Evolutionary conservation across 495 filamentous ascomycete genomes (phyloP), one percentile per base, ranked within the genome.

Genomic region (Lophiostoma macrostomum): DNA sequence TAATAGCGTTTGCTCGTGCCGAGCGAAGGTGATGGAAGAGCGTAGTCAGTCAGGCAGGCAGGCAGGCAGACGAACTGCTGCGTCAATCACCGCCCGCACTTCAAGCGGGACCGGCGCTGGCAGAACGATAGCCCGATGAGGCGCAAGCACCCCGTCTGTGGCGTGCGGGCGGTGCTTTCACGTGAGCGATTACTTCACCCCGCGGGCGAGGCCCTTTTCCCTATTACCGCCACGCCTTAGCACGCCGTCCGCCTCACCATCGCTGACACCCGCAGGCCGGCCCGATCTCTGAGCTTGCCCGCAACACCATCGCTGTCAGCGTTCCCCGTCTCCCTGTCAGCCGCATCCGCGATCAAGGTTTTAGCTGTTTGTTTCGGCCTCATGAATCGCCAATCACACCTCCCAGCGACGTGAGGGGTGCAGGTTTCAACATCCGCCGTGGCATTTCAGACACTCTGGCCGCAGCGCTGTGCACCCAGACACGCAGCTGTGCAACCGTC

Each of bases 1-100:
- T 16, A 23, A 2, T 25, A 38, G 32, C 23, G 37, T 46, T 55
- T 55, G 51, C 51, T 47, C 51, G 10, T 18, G 19, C 13, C 28
- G 30, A 30, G 43, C 18, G 43, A 49, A 41, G 53, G 35, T 19
- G 53, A 48, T 42, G 53, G 35, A 53, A 52, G 39, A 32, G 43
- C 27, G 7, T 30, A 7, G 34, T 16, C 13, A 37, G n/a, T 18
- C n/a, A 47, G 35, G 50, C 29, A 25, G 19, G n/a, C 22, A 43
- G 39, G 39, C 39, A 43, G 39, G 23, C 38, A 19, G 38, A 41
- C 22, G 3, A 11, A 7, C 39, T 43, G n/a, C n/a, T n/a, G n/a
- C n/a, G n/a, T n/a, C n/a, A n/a, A 40, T 23, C 19, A 12, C 37
- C 37, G 37, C 25, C 13, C n/a, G 5, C 37, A 7, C 7, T n/a